Percentiles rank a stretch among this genome's conserved stretches.
Evolutionary conservation across 371 early-diverging fungal species (phyloP).

Genomic region (Actinomortierella ambigua): DNA sequence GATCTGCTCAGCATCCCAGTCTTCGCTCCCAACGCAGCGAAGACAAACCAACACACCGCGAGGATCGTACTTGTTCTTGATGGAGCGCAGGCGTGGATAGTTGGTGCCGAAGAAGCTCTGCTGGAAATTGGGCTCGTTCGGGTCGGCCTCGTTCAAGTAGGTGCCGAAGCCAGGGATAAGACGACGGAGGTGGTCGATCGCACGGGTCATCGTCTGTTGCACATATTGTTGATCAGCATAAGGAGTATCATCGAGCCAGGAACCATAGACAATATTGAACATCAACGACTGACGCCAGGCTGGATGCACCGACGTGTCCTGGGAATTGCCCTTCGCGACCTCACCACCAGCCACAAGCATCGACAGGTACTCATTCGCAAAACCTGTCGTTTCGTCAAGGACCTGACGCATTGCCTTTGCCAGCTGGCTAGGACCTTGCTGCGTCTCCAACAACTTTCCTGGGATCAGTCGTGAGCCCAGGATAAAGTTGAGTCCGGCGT

Average conservation of each 20-base stretch:
- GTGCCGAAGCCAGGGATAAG: slow-evolving; percentile 16
- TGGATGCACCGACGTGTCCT: slow-evolving; percentile 15
- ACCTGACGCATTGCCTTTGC: no score
- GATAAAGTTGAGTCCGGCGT: not conserved
- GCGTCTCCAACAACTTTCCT: no score
- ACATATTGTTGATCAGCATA: not conserved
- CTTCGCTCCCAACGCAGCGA: not conserved
- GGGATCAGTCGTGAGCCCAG: not conserved
- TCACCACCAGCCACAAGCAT: no score
- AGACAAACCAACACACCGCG: slow-evolving; percentile 23
- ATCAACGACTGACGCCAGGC: slow-evolving; percentile 21
- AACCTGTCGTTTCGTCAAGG: no score
- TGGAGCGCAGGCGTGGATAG: slow-evolving; percentile 29
- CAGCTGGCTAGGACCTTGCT: no score
- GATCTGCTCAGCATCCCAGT: no score
- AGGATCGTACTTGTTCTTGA: slow-evolving; percentile 51
- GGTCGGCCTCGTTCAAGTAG: slow-evolving; percentile 46
- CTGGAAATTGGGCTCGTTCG: slow-evolving; percentile 35
- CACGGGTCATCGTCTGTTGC: not conserved
- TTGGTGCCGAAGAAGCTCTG: slow-evolving; percentile 47
- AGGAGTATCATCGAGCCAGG: slow-evolving; percentile 18
- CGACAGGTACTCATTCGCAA: no score
- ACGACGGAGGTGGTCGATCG: slow-evolving; percentile 1
- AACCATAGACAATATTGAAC: slow-evolving; percentile 22
- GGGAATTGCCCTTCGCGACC: no score